phyloP scores from a whole-genome alignment of 23 red algal species.

The Chondrus crispus region DNA sequence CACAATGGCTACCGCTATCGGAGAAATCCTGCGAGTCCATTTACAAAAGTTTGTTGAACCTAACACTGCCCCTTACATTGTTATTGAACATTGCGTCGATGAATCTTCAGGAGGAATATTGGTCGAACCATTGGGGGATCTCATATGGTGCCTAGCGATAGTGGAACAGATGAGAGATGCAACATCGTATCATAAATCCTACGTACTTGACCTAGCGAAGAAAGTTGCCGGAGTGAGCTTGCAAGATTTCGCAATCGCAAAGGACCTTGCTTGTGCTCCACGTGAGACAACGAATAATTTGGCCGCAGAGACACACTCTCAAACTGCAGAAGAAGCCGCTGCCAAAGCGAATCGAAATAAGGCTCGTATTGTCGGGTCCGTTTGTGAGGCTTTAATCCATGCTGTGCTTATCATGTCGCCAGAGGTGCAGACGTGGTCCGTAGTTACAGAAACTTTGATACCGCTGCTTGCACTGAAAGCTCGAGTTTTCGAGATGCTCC shows the following conservation, averaged over 20 bases:
- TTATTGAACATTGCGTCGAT: slow-evolving; percentile 31
- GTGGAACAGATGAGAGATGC: slow-evolving; percentile 4
- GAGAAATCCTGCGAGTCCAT: slow-evolving; percentile 24
- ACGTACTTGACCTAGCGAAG: slow-evolving; percentile 40
- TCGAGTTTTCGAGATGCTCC: slow-evolving; percentile 20
- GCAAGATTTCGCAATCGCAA: slow-evolving; percentile 52
- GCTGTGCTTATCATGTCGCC: slow-evolving; percentile 28
- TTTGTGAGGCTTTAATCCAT: slow-evolving; percentile 55
- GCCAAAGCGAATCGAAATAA: slow-evolving; percentile 18
- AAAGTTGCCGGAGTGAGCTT: slow-evolving; percentile 43
- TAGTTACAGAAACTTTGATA: not conserved
- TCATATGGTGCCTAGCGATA: slow-evolving; percentile 51
- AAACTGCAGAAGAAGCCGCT: slow-evolving; percentile 3
- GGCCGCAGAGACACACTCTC: not conserved
- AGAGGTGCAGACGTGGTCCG: slow-evolving; percentile 27
- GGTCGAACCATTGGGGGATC: slow-evolving; percentile 37
- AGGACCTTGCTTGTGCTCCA: slow-evolving; percentile 10
- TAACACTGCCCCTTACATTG: slow-evolving; percentile 32
- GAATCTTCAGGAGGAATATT: not conserved
- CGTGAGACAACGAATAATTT: not conserved
- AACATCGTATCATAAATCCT: slow-evolving; percentile 20
- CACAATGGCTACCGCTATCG: slow-evolving; percentile 34
- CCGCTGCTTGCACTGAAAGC: slow-evolving; percentile 21
- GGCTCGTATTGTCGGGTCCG: slow-evolving; percentile 34
- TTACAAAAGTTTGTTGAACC: slow-evolving; percentile 36